A percentile compares a stretch with the other conserved stretches of the same genome.
phyloP scores from a whole-genome alignment of 2,329 filamentous ascomycete genomes.

The Tolypocladium endophyticum region DNA sequence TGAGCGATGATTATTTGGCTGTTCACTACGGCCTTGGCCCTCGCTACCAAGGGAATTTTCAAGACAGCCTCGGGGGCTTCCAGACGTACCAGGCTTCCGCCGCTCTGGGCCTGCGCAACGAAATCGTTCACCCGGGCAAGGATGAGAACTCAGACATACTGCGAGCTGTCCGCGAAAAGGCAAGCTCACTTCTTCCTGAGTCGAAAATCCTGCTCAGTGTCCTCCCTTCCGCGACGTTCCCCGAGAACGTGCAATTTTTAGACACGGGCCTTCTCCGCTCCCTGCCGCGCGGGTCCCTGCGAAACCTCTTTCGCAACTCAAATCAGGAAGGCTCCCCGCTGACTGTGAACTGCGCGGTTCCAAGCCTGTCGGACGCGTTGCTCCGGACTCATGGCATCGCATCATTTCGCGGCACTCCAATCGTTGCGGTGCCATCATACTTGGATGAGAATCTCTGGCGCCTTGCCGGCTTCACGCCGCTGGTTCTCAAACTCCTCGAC shows the following conservation, averaged over 20 bases:
- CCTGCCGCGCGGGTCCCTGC: slow-evolving; percentile 62
- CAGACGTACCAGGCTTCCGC: slow-evolving; percentile 94
- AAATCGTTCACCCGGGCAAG: slow-evolving; percentile 78
- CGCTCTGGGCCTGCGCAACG: slow-evolving; percentile 80
- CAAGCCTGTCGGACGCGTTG: slow-evolving; percentile 82
- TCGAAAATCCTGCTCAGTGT: slow-evolving; percentile 73
- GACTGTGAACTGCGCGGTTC: slow-evolving; percentile 79
- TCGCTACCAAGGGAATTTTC: slow-evolving; percentile 90
- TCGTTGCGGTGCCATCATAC: slow-evolving; percentile 70
- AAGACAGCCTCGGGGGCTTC: slow-evolving; percentile 90
- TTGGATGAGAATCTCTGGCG: slow-evolving; percentile 91
- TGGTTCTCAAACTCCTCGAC: slow-evolving; percentile 78
- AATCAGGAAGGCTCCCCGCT: slow-evolving; percentile 55
- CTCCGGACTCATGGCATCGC: slow-evolving; percentile 70
- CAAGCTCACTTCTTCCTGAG: slow-evolving; percentile 72
- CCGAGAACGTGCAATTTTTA: slow-evolving; percentile 68
- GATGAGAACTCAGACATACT: slow-evolving; percentile 89
- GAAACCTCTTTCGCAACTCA: slow-evolving; percentile 37
- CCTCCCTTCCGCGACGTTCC: slow-evolving; percentile 67
- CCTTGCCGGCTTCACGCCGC: slow-evolving; percentile 78
- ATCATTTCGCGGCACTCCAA: slow-evolving; percentile 71
- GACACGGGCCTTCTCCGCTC: slow-evolving; percentile 68
- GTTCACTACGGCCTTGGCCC: slow-evolving; percentile 86
- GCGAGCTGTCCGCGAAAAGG: slow-evolving; percentile 75
- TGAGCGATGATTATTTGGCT: slow-evolving; percentile 85